Percentiles rank a stretch among this genome's conserved stretches.
Conservation (phyloP, 805 yeast species). For the Ascoidea rubescens region DNA sequence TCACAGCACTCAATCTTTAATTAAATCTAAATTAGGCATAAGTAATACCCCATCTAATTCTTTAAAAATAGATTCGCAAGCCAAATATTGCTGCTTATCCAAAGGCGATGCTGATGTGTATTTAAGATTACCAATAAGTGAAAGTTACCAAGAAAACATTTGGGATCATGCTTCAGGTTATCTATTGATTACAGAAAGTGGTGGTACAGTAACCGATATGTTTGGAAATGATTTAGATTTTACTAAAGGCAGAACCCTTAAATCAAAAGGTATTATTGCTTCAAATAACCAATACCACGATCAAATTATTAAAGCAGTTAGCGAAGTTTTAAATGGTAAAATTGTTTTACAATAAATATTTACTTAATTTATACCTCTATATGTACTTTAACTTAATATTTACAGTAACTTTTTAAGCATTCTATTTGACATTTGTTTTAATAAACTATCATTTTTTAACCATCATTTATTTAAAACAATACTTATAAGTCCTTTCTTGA, state of each 20-base stretch:
- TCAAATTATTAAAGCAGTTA: slow-evolving; percentile 18
- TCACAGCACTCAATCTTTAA: slow-evolving; percentile 68
- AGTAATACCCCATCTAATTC: slow-evolving; percentile 35
- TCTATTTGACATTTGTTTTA: too few species aligned
- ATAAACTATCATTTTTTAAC: too few species aligned
- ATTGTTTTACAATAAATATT: background rate
- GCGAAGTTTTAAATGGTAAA: slow-evolving; percentile 2
- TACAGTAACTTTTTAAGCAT: too few species aligned
- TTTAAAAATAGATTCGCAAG: slow-evolving; percentile 88
- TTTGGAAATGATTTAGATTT: slow-evolving; percentile 64
- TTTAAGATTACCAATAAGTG: slow-evolving; percentile 69
- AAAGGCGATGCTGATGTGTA: slow-evolving; percentile 89
- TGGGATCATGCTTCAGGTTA: slow-evolving; percentile 99
- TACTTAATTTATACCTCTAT: background rate
- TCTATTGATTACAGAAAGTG: slow-evolving; percentile 74
- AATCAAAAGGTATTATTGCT: slow-evolving; percentile 89
- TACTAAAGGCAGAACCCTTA: slow-evolving; percentile 69
- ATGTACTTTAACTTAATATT: too few species aligned
- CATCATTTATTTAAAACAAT: slow-evolving; percentile 6
- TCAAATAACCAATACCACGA: slow-evolving; percentile 26
- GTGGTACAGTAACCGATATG: slow-evolving; percentile 83
- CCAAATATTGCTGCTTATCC: slow-evolving; percentile 83
- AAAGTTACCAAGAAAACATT: slow-evolving; percentile 76
- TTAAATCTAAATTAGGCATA: slow-evolving; percentile 53
- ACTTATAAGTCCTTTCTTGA: too few species aligned